Conservation (phyloP, 2,329 filamentous ascomycete genomes). For the Juglanconis juglandina region DNA sequence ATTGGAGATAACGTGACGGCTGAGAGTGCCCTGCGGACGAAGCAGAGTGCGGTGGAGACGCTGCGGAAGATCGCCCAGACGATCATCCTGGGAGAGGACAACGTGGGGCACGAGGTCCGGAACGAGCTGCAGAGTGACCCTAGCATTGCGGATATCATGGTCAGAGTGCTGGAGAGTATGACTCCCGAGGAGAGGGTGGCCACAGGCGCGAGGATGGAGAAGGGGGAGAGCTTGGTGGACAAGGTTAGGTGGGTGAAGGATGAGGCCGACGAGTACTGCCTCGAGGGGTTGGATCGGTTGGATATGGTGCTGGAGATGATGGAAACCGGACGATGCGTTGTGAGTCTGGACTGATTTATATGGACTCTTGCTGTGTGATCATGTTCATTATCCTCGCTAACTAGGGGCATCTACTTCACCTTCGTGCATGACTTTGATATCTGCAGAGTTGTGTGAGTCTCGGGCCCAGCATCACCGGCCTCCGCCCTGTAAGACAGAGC, state of each 20-base stretch:
- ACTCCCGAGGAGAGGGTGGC: slow-evolving; percentile 6
- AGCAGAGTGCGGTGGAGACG: slow-evolving; percentile 16
- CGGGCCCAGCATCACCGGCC: no score
- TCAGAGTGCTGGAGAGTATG: slow-evolving; percentile 3
- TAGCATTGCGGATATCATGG: slow-evolving; percentile 6
- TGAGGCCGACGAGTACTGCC: neutral
- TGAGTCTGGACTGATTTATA: neutral
- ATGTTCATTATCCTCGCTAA: no score
- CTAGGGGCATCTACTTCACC: no score
- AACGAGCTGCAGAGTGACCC: neutral
- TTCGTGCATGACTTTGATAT: no score
- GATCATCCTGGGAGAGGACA: slow-evolving; percentile 3
- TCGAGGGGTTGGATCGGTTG: neutral
- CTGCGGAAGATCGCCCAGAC: slow-evolving; percentile 17
- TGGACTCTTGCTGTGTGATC: no score
- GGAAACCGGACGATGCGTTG: neutral
- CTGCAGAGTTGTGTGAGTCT: no score
- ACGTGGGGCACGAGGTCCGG: neutral
- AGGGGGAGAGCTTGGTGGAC: neutral
- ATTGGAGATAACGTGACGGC: no score
- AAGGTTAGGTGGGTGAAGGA: slow-evolving; percentile 3
- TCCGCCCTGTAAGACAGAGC: no score
- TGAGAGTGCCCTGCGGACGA: neutral
- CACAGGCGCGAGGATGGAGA: neutral
- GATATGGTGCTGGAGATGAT: neutral